Evolutionary conservation across 2,329 filamentous ascomycete species (phyloP), one percentile per base, ranked within the genome.

Genomic region (Xylaria sp.): DNA sequence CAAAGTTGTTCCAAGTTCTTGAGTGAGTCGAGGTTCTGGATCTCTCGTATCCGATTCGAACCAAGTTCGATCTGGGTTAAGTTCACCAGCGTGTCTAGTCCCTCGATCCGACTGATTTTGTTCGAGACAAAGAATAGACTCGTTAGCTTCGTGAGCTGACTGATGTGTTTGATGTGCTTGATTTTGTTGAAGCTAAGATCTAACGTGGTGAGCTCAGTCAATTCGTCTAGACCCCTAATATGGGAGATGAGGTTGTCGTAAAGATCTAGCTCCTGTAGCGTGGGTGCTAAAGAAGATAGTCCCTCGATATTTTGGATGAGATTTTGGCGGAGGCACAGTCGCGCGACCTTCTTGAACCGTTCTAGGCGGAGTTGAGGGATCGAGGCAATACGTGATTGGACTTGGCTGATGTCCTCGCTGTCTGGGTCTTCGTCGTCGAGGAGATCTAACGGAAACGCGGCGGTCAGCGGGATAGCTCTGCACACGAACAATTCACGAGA

Each of bases 141-240:
- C 70, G 87, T 91, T 66, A 98, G 86, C 63, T 93, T 87, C 26
- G 83, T 90, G 67, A 99, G 83, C 75, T 95, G 92, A 67, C 87
- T 87, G 72, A 98, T 83, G 76, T 95, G 90, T 81, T 97, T 97
- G 83, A 99, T 97, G 81, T 97, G 94, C 80, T 97, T 97, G 83
- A 99, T 95, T 84, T 98, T 98, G 85, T 99, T 99, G 88, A 97
- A 99, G 80, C 93, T 97, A 60, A 99, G 86, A 79, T 99, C 96
- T 63, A 99, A 88, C 65, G 84, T 91, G 6, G 88, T 93, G 63
- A 99, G 87, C 69, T 92, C 86, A 13, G 86, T 88, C 66, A 97
- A 88, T 54, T 89, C 85, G 63, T 97, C 94, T 54, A 99, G 86
- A 36, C 93, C 93, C 73, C 90, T 90, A 80, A 97, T 89, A 80